Conservation (phyloP, 768 basidiomycete species). For the Galerina marginata region DNA sequence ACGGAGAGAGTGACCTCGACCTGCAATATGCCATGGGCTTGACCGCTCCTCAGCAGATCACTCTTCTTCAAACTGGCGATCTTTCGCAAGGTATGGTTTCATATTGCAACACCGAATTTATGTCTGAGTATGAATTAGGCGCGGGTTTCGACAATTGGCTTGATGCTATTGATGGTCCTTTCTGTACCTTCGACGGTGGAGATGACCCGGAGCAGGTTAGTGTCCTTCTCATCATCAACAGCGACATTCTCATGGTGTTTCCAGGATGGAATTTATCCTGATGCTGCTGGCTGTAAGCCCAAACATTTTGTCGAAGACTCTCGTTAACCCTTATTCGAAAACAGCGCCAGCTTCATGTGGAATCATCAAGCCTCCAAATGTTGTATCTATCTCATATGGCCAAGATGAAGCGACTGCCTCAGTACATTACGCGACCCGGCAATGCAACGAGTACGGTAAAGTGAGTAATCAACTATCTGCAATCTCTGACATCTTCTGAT, state of each 20-base stretch:
- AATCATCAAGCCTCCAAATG: conserved; percentile 39
- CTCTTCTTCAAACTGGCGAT: conserved; percentile 51
- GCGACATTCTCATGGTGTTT: not conserved
- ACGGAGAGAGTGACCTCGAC: conserved; percentile 65
- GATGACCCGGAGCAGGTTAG: conserved; percentile 42
- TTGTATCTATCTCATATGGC: conserved; percentile 41
- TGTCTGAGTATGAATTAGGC: conserved; percentile 27
- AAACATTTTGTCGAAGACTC: not conserved
- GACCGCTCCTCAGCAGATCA: conserved; percentile 41
- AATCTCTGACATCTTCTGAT: conserved; percentile 21
- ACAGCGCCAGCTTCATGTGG: conserved; percentile 43
- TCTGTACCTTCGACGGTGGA: conserved; percentile 51
- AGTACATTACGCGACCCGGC: conserved; percentile 36
- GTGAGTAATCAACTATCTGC: not conserved
- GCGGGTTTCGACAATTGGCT: conserved; percentile 54
- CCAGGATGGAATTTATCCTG: conserved; percentile 30
- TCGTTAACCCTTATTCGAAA: not conserved
- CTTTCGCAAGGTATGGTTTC: conserved; percentile 38
- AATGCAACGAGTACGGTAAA: conserved; percentile 43
- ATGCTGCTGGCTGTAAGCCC: conserved; percentile 25
- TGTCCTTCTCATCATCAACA: not conserved
- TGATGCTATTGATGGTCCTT: conserved; percentile 50
- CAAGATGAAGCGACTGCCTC: conserved; percentile 39
- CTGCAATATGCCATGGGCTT: conserved; percentile 61
- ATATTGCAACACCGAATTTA: not conserved